Evolutionary conservation across 2,329 filamentous ascomycete species (phyloP).

Genomic region (Colletotrichum spaethianum): DNA sequence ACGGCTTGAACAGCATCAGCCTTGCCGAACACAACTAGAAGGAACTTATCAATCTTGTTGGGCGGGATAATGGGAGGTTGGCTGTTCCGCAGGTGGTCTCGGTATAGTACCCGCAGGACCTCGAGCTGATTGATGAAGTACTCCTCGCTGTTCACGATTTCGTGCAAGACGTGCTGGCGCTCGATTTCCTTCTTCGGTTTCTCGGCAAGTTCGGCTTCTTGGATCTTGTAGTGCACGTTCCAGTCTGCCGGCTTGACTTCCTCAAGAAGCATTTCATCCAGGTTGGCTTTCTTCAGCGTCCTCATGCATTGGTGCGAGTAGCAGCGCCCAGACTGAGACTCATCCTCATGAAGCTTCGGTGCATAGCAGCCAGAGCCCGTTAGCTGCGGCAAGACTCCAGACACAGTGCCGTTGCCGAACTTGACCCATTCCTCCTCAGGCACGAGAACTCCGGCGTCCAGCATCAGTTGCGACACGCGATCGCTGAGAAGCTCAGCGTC

Average conservation of each 20-base stretch:
- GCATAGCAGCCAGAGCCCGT: constrained; percentile 94
- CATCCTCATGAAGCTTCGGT: constrained; percentile 81
- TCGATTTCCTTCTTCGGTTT: constrained; percentile 90
- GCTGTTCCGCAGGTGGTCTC: constrained; percentile 80
- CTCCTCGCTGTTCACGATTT: constrained; percentile 95
- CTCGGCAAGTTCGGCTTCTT: constrained; percentile 79
- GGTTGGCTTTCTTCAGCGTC: constrained; percentile 93
- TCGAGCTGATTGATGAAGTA: constrained; percentile 91
- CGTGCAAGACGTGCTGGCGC: constrained; percentile 93
- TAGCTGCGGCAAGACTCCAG: constrained; percentile 93
- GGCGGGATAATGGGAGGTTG: constrained; percentile 87
- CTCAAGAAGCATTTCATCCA: constrained; percentile 80
- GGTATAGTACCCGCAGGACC: constrained; percentile 87
- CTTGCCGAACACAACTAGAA: constrained; percentile 90
- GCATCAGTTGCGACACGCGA: constrained; percentile 85
- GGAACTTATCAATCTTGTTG: constrained; percentile 83
- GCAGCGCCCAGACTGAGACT: constrained; percentile 78
- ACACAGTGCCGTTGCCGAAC: constrained; percentile 84
- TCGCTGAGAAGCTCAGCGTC: constrained; percentile 91
- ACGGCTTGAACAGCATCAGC: constrained; percentile 89
- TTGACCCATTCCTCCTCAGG: constrained; percentile 98
- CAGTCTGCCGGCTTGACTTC: constrained; percentile 84
- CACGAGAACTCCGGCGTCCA: constrained; percentile 81
- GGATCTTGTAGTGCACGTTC: constrained; percentile 89
- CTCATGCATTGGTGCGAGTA: constrained; percentile 96